These are phyloP conservation scores for Mucor piriformis DNA, from an alignment of 371 early-diverging fungal species.

Conservation along the genomic window DNA sequence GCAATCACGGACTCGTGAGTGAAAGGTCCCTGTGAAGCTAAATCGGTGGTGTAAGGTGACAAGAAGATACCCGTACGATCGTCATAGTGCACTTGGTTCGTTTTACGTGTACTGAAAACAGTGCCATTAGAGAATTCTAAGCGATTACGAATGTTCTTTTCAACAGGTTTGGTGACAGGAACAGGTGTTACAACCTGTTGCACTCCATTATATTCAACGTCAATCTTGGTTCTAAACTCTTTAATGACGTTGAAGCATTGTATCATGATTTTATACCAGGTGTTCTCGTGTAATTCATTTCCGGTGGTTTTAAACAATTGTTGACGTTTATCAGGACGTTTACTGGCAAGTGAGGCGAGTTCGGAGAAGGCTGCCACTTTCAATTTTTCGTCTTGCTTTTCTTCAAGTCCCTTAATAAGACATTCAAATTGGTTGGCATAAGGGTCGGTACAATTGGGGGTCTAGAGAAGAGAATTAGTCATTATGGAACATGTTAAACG, in stretches of 20 bases:
- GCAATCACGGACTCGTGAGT: background rate
- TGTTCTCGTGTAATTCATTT: slow-evolving; percentile 35
- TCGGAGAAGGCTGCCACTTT: slow-evolving; percentile 53
- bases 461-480: slow-evolving; percentile 4
- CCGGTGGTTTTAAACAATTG: slow-evolving; percentile 40
- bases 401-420: slow-evolving; percentile 19
- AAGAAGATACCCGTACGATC: slow-evolving; percentile 20
- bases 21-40: slow-evolving; percentile 9
- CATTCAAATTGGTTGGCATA: slow-evolving; percentile 19
- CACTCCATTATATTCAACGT: slow-evolving; percentile 33
- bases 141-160: slow-evolving; percentile 16
- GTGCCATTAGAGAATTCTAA: slow-evolving; percentile 26
- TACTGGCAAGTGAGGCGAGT: slow-evolving; percentile 39
- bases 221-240: slow-evolving; percentile 28
- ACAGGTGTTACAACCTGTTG: slow-evolving; percentile 24
- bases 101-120: slow-evolving; percentile 23
- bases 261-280: slow-evolving; percentile 51
- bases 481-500: background rate
- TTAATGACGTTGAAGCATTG: slow-evolving; percentile 45
- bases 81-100: background rate
- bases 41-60: slow-evolving; percentile 6
- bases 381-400: slow-evolving; percentile 7
- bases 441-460: slow-evolving; percentile 1
- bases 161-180: slow-evolving; percentile 15
- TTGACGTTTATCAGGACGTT: slow-evolving; percentile 33